Conservation (phyloP, 2,329 filamentous ascomycete genomes). For the Ilyonectria destructans region DNA sequence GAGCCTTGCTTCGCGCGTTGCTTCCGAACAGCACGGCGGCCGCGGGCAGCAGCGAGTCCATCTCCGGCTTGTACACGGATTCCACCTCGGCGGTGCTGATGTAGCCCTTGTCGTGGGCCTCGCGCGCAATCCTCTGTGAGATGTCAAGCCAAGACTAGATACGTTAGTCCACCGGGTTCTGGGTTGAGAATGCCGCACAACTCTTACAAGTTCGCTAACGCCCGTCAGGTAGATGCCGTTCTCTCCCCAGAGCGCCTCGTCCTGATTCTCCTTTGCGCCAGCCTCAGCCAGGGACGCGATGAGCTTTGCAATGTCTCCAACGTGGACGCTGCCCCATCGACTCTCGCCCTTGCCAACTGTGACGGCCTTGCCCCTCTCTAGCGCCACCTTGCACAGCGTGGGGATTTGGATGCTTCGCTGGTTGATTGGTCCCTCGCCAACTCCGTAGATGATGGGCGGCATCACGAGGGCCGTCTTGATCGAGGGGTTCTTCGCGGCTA, state of each 20-base stretch:
- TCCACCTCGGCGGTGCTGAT: constrained; percentile 48
- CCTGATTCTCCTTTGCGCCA: constrained; percentile 43
- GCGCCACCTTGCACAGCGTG: constrained; percentile 52
- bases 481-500: constrained; percentile 42
- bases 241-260: constrained; percentile 54
- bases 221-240: constrained; percentile 58
- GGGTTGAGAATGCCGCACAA: accelerated
- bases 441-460: constrained; percentile 59
- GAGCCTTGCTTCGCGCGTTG: constrained; percentile 69
- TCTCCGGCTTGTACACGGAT: constrained; percentile 58
- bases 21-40: constrained; percentile 69
- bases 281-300: constrained; percentile 52
- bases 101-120: constrained; percentile 48
- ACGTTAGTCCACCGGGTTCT: constrained; percentile 6
- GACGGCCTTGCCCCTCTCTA: constrained; percentile 53
- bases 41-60: constrained; percentile 59
- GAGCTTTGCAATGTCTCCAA: constrained; percentile 53
- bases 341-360: constrained; percentile 54
- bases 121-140: constrained; percentile 47
- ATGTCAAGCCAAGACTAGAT: constrained; percentile 51
- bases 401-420: constrained; percentile 61
- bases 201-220: constrained; percentile 50
- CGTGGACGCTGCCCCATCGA: constrained; percentile 57
- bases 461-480: constrained; percentile 56
- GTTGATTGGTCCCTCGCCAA: constrained; percentile 57